Evolutionary conservation across 2,329 filamentous ascomycete species (phyloP), one percentile per base, ranked within the genome.

Genomic region (Colletotrichum falcatum): DNA sequence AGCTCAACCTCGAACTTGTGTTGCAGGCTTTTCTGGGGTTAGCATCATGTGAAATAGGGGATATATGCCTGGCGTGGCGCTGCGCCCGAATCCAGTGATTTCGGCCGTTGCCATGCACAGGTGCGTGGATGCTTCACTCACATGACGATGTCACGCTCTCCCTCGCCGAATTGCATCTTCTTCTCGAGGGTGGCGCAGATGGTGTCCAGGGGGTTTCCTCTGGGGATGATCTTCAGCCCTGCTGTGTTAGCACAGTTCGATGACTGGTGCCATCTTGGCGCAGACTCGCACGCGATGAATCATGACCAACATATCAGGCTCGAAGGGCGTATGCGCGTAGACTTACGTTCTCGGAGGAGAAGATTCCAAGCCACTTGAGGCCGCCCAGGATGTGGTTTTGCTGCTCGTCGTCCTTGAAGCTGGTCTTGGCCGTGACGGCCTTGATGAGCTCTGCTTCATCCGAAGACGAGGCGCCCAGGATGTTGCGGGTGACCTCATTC

Each of bases 81-180:
- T 26, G 3, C 12, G 30, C 20, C 33, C 53, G 33, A 16, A 33
- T 23, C 53, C 33, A 9, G 33, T 20, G 49, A 33, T 5, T 53
- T 33, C 26, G 18, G 9, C 26, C 26, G 30, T 18, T 12, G 5
- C 4, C 53, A 37, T 23, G 53, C 33, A 37, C 14, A 35, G 14
- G 20, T 59, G 23, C 16, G 23, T 18, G 42, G 23, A 44, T 30
- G 2, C 20, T 49, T 33, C 30, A 61, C 58, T 61, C 65, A 92
- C 89, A 61, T 35, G 73, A 97, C 92, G 74, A 97, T 85, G 81
- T 97, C 94, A 68, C 94, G 91, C 88, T 97, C 94, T 70, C 88
- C 92, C 76, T 92, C 86, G 77, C 88, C 92, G 81, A 91, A 97
- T 81, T 93, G 89, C 93, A 97, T 97, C 90, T 97, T 97, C 86